Percentiles rank a stretch among this genome's conserved stretches.
Evolutionary conservation across 345 rosid genomes (phyloP).

Genomic region (Arabidopsis suecica): DNA sequence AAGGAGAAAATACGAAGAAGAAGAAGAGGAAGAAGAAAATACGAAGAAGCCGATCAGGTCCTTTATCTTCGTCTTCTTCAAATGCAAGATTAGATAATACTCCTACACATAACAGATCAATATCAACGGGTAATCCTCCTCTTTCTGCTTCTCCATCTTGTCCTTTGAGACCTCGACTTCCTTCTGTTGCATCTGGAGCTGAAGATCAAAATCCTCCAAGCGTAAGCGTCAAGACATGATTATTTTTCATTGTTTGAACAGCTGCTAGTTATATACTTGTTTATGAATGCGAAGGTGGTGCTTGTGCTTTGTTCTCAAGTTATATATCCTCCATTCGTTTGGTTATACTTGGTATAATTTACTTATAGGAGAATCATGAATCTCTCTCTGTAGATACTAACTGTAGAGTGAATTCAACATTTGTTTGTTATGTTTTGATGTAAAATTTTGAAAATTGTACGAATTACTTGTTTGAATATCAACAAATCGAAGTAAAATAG

Average conservation of each 20-base stretch:
- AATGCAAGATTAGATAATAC: background rate
- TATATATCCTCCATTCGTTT: background rate
- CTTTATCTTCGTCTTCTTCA: constrained; percentile 30
- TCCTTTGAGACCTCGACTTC: constrained; percentile 22
- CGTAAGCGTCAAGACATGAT: constrained; percentile 14
- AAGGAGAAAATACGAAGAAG: constrained; percentile 62
- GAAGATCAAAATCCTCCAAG: constrained; percentile 19
- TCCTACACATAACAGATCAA: constrained; percentile 28
- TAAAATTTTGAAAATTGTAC: background rate
- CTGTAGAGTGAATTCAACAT: background rate
- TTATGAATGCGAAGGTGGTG: constrained; percentile 5
- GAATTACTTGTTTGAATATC: constrained; percentile 12
- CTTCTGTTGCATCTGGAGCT: background rate
- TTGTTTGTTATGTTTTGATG: constrained; percentile 11
- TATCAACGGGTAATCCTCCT: constrained; percentile 31
- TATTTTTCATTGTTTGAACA: constrained; percentile 14
- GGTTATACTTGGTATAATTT: background rate
- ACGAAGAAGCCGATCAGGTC: constrained; percentile 37
- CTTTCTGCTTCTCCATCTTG: background rate
- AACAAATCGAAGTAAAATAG: background rate
- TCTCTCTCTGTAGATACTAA: constrained; percentile 10
- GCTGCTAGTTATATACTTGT: constrained; percentile 17
- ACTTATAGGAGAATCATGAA: constrained; percentile 15
- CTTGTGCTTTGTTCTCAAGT: constrained; percentile 20
- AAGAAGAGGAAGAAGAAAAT: constrained; percentile 31